Conservation (phyloP, 2,329 filamentous ascomycete species). For the Neofusicoccum parvum region DNA sequence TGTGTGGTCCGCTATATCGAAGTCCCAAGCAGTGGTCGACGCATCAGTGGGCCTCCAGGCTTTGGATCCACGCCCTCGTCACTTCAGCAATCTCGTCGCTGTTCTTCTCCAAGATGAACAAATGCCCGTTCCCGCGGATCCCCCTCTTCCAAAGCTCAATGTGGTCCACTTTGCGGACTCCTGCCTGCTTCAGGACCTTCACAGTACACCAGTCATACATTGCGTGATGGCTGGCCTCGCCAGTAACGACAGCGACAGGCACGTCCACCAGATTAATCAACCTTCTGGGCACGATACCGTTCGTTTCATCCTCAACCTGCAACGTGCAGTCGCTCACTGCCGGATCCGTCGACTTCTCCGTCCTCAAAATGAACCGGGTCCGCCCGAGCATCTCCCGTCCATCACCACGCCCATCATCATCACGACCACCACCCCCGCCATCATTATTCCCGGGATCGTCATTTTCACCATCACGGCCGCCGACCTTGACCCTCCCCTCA, state of each 20-base stretch:
- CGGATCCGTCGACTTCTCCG: background rate
- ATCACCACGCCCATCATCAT: background rate
- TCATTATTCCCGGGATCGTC: background rate
- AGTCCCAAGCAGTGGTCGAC: background rate
- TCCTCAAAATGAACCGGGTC: background rate
- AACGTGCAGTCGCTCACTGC: background rate
- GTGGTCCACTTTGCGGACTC: background rate
- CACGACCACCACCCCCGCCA: background rate
- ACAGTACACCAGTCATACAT: background rate
- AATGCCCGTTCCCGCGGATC: background rate
- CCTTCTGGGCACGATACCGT: background rate
- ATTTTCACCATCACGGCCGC: background rate
- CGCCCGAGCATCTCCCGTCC: background rate
- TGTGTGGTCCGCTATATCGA: no score
- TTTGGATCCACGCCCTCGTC: background rate
- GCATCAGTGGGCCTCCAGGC: background rate
- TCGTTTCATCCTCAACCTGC: background rate
- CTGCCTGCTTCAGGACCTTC: background rate
- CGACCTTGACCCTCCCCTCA: background rate
- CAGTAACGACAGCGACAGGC: background rate
- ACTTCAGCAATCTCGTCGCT: conserved; percentile 9
- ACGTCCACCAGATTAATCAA: background rate
- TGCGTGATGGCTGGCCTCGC: conserved; percentile 2
- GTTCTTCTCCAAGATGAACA: conserved; percentile 7
- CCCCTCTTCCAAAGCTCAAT: background rate